Base-by-base conservation (phyloP, 176 grass and related monocot species). In the Carex littledalei region DNA sequence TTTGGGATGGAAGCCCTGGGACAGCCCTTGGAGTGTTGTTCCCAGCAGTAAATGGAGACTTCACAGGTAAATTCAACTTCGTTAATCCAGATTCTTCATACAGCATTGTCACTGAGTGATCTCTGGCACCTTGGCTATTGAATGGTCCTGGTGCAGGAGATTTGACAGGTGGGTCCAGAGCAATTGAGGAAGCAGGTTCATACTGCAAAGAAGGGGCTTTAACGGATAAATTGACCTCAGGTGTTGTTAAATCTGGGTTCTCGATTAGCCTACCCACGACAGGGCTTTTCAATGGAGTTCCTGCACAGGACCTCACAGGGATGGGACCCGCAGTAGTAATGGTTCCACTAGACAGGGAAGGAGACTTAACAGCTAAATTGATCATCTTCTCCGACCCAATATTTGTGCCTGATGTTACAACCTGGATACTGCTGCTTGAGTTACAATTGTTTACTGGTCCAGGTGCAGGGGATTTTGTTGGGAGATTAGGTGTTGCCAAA, bases 151-250 rank as follows among this genome's bases (percentile, higher is more conserved):
- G 39, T 18, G 63, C 73, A 24, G 34, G 47, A 35, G 74, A 79
- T 63, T 77, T 66, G 84, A 86, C 60, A 68, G 81, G 80, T n/a
- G 75, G 49, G 87, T 87, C 39, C 86, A 57, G 84, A 88, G 61
- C 77, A 68, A 56, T 65, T 74, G 84, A 74, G 76, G 79, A 56
- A 74, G 66, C 11, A 45, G 43, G 79, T 72, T 54, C 75, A 81
- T 14, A 29, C 50, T 78, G 74, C 74, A 32, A 54, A 15, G 22
- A 77, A 17, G 47, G 50, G 11, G 22, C 65, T 61, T 63, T 54
- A 18, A 78, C 13, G 1, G 74, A 49, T 78, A 78, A 55, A 78
- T 56, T 55, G 74, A 78, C 24, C 74, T 55, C 74, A 78, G 13
- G 74, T 78, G 24, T 34, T 56, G 49, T 24, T 50, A 53, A 31